Base-by-base conservation (phyloP, 31 red algal species). In the Asparagopsis taxiformis region DNA sequence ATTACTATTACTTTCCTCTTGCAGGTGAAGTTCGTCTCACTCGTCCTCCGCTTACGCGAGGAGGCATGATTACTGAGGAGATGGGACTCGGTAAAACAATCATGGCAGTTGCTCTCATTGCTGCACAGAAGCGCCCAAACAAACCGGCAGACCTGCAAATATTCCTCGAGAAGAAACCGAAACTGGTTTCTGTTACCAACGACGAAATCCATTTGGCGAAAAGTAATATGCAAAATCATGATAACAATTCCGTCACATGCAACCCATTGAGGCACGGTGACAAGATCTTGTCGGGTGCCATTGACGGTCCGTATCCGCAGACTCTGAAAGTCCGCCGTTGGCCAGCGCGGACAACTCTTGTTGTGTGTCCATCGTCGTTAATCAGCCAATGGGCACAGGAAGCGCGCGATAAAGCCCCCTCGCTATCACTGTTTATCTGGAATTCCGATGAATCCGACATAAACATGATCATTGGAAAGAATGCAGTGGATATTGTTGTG, bases 11-110 rank as follows among this genome's bases (percentile, higher is more conserved):
- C 65, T 87, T 87, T 56, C 83, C 83, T 4, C 63, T 70, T 13
- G 66, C 85, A 24, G 85, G 85, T 34, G 85, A 89, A 58, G 52
- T 89, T 3, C 66, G 85, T 34, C 60, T 89, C 16, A 49, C 55
- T 17, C 64, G 55, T n/a, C 85, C 85, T 13, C 85, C 85, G 8
- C 22, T 35, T 16, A 80, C 60, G 30, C 75, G 85, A 46, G 85
- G 85, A 35, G 85, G 75, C 4, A 80, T 87, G 83, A 62, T 87
- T 0, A 87, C 83, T 20, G 83, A 87, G 64, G 83, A 87, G 19
- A 87, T 87, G 83, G 83, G 83, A 20, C 48, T 87, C 9, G 83
- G 83, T n/a, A 87, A 87, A 54, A 87, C 83, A 1, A 64, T 87
- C 20, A 71, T 76, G 43, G 72, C 83, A 9, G 50, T 87, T 15